These are phyloP conservation scores for Globisporangium megalacanthum DNA, from an alignment of 352 stramenopile species.

Conservation along the genomic window DNA sequence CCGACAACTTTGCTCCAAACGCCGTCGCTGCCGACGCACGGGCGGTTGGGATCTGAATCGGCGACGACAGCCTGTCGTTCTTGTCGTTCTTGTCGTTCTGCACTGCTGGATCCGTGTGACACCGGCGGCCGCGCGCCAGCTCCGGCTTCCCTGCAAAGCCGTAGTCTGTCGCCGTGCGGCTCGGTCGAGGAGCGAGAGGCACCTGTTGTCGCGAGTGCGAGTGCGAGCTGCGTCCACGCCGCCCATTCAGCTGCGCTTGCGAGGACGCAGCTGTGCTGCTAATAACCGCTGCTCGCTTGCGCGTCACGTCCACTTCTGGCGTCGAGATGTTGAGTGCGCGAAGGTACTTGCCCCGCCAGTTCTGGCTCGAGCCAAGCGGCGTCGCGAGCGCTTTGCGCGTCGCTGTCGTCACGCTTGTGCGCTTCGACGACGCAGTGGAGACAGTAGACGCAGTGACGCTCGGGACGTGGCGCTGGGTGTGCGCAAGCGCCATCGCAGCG, in stretches of 20 bases:
- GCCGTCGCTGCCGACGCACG: not conserved
- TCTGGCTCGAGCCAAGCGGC: conserved; percentile 22
- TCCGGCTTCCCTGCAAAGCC: conserved; percentile 18
- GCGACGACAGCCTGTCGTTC: conserved; percentile 33
- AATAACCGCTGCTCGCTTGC: conserved; percentile 2
- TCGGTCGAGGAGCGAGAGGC: not conserved
- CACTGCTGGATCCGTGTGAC: conserved; percentile 32
- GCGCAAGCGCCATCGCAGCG: not conserved
- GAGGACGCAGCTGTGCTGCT: conserved; percentile 23
- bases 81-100: no score
- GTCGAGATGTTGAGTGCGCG: conserved; percentile 71
- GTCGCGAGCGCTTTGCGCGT: no score
- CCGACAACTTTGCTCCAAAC: conserved; percentile 13
- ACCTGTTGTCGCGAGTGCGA: conserved; percentile 8
- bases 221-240: no score
- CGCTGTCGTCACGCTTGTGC: not conserved
- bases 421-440: not conserved
- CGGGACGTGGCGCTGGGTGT: no score
- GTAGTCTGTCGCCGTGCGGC: conserved; percentile 5
- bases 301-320: conserved; percentile 23
- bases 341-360: conserved; percentile 75
- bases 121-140: conserved; percentile 21
- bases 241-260: not conserved
- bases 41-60: conserved; percentile 54
- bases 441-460: not conserved